Conservation (phyloP, 1,284 basidiomycete species). For the Cryptococcus sp. region DNA sequence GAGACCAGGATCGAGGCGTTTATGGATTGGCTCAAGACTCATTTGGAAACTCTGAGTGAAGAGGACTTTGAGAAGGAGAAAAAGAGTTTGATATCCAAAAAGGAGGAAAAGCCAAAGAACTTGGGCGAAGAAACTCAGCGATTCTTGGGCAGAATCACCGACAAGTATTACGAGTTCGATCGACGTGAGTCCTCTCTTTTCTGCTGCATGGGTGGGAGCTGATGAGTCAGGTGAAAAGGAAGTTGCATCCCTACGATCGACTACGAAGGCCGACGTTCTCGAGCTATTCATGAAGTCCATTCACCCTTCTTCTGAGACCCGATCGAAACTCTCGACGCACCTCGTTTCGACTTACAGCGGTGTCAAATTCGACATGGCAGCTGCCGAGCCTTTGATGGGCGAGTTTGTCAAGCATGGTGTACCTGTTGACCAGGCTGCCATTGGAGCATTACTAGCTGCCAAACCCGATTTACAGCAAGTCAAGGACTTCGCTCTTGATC, state of each 20-base stretch:
- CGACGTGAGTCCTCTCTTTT: conserved; percentile 56
- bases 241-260: conserved; percentile 57
- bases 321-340: conserved; percentile 79
- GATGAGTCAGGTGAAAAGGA: conserved; percentile 60
- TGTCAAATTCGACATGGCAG: conserved; percentile 60
- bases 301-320: conserved; percentile 63
- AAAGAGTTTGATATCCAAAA: conserved; percentile 61
- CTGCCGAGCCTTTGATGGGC: conserved; percentile 61
- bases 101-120: conserved; percentile 69
- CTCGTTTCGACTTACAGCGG: conserved; percentile 58
- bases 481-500: conserved; percentile 56
- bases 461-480: conserved; percentile 55
- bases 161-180: conserved; percentile 72
- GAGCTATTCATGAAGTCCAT: conserved; percentile 66
- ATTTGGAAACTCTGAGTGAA: conserved; percentile 57
- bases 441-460: conserved; percentile 51
- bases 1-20: conserved; percentile 87
- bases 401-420: conserved; percentile 56
- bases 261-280: conserved; percentile 76
- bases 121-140: conserved; percentile 59
- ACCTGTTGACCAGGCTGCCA: conserved; percentile 53
- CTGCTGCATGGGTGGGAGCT: background rate
- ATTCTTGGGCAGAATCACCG: conserved; percentile 68
- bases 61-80: conserved; percentile 66
- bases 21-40: conserved; percentile 63